These are phyloP conservation scores for Magnusiomyces ingens DNA, from an alignment of 1,139 yeast genomes.

Conservation along the genomic window DNA sequence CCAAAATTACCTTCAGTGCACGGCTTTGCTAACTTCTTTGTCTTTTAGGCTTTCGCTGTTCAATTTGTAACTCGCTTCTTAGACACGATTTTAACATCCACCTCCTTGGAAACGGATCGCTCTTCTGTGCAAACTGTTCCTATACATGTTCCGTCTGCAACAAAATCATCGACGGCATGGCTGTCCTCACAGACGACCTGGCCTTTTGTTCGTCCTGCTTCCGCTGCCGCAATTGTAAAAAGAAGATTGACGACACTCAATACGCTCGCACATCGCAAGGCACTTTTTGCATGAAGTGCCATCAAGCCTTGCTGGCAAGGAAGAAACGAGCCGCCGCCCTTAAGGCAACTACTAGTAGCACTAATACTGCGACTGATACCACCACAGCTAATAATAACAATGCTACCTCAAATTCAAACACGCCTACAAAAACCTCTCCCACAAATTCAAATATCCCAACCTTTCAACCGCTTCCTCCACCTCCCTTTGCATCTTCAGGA, in stretches of 20 bases:
- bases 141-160: conserved; percentile 84
- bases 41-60: conserved; percentile 56
- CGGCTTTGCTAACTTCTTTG: neutral
- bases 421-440: neutral
- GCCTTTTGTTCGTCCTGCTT: conserved; percentile 92
- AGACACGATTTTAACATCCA: conserved; percentile 87
- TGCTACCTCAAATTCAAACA: conserved; percentile 3
- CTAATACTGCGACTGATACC: neutral
- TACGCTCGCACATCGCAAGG: conserved; percentile 95
- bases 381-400: neutral
- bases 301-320: conserved; percentile 71
- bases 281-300: conserved; percentile 88
- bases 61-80: conserved; percentile 67
- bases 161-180: conserved; percentile 87
- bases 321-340: conserved; percentile 31
- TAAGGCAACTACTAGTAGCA: conserved; percentile 2
- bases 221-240: conserved; percentile 83
- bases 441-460: neutral
- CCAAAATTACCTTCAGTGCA: neutral
- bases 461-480: neutral
- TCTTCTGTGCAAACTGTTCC: conserved; percentile 87
- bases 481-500: neutral
- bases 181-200: conserved; percentile 89
- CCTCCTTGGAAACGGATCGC: conserved; percentile 85
- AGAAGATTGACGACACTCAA: conserved; percentile 78